phyloP scores from a whole-genome alignment of 352 stramenopile species.

The Globisporangium cederbergense region DNA sequence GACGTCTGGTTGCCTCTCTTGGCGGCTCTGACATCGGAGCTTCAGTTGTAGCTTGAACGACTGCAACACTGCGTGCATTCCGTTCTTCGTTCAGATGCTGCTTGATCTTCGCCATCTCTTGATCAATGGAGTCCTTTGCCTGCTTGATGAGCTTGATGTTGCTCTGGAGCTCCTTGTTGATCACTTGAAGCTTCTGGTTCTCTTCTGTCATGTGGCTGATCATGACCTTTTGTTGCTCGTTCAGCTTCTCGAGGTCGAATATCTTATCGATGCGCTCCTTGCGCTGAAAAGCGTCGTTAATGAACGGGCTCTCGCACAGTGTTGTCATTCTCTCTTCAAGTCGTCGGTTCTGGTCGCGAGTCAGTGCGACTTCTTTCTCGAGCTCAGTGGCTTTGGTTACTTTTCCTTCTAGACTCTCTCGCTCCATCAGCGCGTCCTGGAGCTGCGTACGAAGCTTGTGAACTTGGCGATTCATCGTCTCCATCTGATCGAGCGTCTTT shows the following conservation, averaged over 20 bases:
- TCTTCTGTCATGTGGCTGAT: conserved; percentile 72
- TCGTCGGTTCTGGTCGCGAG: conserved; percentile 79
- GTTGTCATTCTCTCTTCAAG: conserved; percentile 89
- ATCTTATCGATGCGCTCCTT: conserved; percentile 87
- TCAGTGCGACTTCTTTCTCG: conserved; percentile 69
- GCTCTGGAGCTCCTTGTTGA: conserved; percentile 81
- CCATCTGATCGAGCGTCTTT: conserved; percentile 82
- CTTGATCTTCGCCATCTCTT: conserved; percentile 55
- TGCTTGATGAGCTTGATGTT: conserved; percentile 82
- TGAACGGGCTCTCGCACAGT: conserved; percentile 92
- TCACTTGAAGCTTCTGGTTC: conserved; percentile 75
- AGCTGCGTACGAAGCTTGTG: conserved; percentile 85
- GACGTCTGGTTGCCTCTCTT: conserved; percentile 16
- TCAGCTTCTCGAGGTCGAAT: conserved; percentile 81
- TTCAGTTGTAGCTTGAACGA: conserved; percentile 24
- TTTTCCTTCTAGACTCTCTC: conserved; percentile 69
- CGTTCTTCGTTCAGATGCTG: conserved; percentile 72
- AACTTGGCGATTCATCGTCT: conserved; percentile 90
- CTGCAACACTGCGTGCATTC: conserved; percentile 32
- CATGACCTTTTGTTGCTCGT: conserved; percentile 66
- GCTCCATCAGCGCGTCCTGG: conserved; percentile 73
- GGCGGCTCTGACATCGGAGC: conserved; percentile 5
- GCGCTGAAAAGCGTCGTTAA: conserved; percentile 88
- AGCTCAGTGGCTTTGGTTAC: conserved; percentile 66
- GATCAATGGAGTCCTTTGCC: conserved; percentile 62